phyloP scores from a whole-genome alignment of 2,329 filamentous ascomycete genomes.

The Meredithiella fracta region DNA sequence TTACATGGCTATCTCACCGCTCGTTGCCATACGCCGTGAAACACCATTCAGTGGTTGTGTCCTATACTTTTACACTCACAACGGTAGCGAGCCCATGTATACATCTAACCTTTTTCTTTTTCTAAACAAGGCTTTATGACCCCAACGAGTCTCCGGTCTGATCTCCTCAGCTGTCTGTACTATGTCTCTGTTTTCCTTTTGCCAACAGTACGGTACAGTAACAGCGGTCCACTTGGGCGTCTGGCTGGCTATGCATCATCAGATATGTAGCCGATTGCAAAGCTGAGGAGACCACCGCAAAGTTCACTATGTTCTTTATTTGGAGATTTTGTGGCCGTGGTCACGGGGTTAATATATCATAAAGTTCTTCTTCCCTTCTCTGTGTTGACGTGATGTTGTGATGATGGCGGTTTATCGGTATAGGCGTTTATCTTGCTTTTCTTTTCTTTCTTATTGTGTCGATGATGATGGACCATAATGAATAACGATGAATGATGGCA shows the following conservation, averaged over 20 bases:
- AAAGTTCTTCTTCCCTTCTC: not conserved
- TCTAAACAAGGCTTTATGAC: conserved; percentile 1
- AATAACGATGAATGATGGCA: too few species aligned
- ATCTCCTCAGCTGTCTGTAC: not conserved
- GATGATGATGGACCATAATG: too few species aligned
- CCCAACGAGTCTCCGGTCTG: not conserved
- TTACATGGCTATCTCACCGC: too few species aligned
- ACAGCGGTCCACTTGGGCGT: too few species aligned
- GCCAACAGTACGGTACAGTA: not conserved
- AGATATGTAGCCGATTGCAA: too few species aligned
- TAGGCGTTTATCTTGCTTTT: too few species aligned
- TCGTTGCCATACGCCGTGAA: too few species aligned
- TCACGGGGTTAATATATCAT: not conserved
- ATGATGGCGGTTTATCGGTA: not conserved
- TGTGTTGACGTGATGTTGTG: not conserved
- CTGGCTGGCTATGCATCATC: too few species aligned
- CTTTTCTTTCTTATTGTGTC: too few species aligned
- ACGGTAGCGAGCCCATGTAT: too few species aligned
- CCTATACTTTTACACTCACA: not conserved
- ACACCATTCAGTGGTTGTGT: too few species aligned
- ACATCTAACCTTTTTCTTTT: not conserved
- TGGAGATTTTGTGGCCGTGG: not conserved
- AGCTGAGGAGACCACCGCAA: too few species aligned
- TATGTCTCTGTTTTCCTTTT: not conserved
- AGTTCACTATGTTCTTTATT: not conserved